phyloP scores from a whole-genome alignment of 148 eudicot genomes.

The Polygonum aviculare region DNA sequence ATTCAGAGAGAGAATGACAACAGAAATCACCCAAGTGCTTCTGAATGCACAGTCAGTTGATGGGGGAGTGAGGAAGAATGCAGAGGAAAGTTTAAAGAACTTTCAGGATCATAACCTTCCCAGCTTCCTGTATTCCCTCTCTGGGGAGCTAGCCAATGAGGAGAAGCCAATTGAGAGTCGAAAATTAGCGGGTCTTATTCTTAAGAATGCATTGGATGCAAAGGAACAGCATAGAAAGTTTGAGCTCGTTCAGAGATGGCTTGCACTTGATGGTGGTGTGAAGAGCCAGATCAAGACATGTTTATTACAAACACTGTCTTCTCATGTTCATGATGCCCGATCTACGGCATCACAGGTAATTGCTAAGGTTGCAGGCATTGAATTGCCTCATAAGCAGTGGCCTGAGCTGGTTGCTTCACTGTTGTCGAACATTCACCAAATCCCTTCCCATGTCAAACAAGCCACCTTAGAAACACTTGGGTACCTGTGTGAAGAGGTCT shows the following conservation, averaged over 20 bases:
- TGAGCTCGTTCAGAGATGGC: conserved; percentile 90
- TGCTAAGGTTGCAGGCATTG: conserved; percentile 96
- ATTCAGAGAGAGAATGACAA: conserved; percentile 42
- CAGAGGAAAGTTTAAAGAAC: conserved; percentile 76
- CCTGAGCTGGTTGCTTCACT: conserved; percentile 72
- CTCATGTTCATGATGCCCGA: conserved; percentile 71
- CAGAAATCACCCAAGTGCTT: conserved; percentile 88
- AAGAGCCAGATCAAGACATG: conserved; percentile 77
- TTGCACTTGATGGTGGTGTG: conserved; percentile 57
- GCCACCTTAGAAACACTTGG: conserved; percentile 91
- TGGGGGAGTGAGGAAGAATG: conserved; percentile 69
- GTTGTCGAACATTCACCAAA: conserved; percentile 68
- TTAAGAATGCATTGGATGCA: conserved; percentile 94
- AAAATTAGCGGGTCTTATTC: conserved; percentile 74
- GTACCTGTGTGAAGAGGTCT: conserved; percentile 90
- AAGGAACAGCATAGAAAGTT: conserved; percentile 85
- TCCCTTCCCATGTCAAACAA: conserved; percentile 86
- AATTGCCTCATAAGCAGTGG: conserved; percentile 94
- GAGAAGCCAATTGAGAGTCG: conserved; percentile 87
- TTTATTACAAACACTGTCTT: conserved; percentile 75
- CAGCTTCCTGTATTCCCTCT: conserved; percentile 64
- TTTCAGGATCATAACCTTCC: conserved; percentile 88
- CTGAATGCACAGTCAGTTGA: conserved; percentile 86
- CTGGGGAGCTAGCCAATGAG: conserved; percentile 81
- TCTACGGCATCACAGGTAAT: conserved; percentile 95